Evolutionary conservation across 768 basidiomycete genomes (phyloP).

Genomic region (Clitopilus hobsonii): DNA sequence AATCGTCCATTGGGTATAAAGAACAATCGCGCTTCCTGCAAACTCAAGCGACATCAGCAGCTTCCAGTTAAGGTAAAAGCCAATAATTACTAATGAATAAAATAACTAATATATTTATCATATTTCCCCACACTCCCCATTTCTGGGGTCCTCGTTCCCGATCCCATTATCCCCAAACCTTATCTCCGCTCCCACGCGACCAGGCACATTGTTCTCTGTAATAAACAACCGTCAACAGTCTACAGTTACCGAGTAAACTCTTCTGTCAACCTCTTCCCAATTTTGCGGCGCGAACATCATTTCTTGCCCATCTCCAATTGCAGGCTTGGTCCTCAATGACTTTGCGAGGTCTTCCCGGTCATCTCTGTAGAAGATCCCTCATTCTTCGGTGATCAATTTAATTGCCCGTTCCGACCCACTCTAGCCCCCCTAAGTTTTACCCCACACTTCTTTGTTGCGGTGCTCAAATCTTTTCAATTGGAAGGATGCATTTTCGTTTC

Average conservation of each 20-base stretch:
- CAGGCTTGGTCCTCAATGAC: neutral
- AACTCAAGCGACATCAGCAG: neutral
- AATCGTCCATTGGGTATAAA: neutral
- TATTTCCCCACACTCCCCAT: neutral
- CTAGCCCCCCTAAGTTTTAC: neutral
- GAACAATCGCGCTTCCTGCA: neutral
- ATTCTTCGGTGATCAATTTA: neutral
- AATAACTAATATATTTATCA: constrained; percentile 2
- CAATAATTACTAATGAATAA: neutral
- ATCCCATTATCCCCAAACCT: constrained; percentile 6
- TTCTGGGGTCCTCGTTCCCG: constrained; percentile 11
- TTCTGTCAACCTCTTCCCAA: neutral
- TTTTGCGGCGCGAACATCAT: neutral
- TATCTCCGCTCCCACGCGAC: constrained; percentile 15
- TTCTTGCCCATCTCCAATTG: neutral
- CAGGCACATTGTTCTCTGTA: constrained; percentile 7
- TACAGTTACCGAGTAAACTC: neutral
- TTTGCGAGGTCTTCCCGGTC: neutral
- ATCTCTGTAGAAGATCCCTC: neutral
- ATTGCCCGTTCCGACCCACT: neutral
- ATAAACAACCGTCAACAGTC: neutral
- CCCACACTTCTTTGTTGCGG: neutral
- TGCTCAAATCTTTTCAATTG: neutral
- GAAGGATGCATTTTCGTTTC: neutral
- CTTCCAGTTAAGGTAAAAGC: neutral